Evolutionary conservation across 164 flowering plant species (phyloP), one percentile per base, ranked within the genome.

Genomic region (Annona squamosa): DNA sequence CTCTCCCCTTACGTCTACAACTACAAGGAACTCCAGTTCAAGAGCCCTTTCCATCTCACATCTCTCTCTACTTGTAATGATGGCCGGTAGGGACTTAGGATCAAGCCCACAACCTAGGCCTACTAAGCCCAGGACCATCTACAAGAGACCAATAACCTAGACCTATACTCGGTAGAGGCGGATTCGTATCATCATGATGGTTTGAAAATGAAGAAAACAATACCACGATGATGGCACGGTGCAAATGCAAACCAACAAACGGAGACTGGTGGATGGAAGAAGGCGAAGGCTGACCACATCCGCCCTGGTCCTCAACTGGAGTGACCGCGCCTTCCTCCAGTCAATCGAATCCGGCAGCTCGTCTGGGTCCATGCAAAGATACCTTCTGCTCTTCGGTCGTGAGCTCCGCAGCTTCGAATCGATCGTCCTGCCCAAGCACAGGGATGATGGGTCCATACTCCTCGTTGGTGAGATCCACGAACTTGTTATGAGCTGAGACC

Each of bases 251-350:
- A 64, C 73, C 9, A 5, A 67, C 17, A 56, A 48, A 72, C 4
- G 7, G 4, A 63, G 9, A 44, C 63, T 18, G 3, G 59, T 5
- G 26, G 64, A 69, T 6, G 37, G 5, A 78, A 46, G 48, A 68
- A 5, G 69, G 43, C 13, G 5, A 52, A 52, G 48, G 26, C 88
- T 85, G 48, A 94, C 97, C 98, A 65, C 98, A 91, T 78, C 90
- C 82, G 12, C 93, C 98, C 76, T 94, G 98, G 76, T 94, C 93
- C 66, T 94, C 92, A 77, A 92, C 86, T 0, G 43, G 73, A 57
- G 43, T 87, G 57, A 94, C 97, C 37, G 97, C 97, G 5, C 97
- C 97, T 67, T 87, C 83, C 97, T 89, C 97, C 98, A 94, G 75
- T 94, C 97, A 48, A 92, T 83, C 72, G 79, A 85, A 1, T 92